Evolutionary conservation across 345 rosid genomes (phyloP).

Genomic region (Populus alba): DNA sequence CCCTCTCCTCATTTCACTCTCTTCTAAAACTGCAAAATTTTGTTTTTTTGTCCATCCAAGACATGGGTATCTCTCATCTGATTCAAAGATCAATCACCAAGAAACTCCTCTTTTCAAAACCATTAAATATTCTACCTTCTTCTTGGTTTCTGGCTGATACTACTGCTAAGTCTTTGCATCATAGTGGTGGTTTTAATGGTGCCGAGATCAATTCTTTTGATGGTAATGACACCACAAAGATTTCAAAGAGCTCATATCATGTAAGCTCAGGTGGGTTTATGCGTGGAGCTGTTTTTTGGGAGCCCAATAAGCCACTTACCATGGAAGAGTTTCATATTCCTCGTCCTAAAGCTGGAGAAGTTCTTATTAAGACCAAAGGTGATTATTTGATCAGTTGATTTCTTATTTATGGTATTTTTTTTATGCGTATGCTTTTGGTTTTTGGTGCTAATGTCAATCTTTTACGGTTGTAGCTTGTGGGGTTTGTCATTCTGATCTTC

Average conservation of each 20-base stretch:
- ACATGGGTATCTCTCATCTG: not conserved
- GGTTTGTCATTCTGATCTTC: conserved; percentile 97
- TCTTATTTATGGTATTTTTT: not conserved
- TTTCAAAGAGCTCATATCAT: conserved; percentile 38
- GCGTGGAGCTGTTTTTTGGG: conserved; percentile 83
- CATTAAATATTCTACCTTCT: not conserved
- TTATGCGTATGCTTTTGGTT: not conserved
- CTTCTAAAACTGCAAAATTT: not conserved
- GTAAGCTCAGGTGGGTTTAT: conserved; percentile 75
- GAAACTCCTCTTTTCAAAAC: not conserved
- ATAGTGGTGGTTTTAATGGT: not conserved
- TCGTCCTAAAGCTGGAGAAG: conserved; percentile 73
- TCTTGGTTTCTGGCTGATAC: not conserved
- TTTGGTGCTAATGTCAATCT: not conserved
- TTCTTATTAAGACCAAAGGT: conserved; percentile 88
- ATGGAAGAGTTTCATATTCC: conserved; percentile 86
- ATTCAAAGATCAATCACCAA: not conserved
- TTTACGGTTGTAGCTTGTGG: conserved; percentile 60
- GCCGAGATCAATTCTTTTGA: not conserved
- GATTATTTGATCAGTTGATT: not conserved
- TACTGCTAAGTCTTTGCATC: not conserved
- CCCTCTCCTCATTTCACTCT: not conserved
- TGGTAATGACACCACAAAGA: not conserved
- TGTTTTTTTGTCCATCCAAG: not conserved
- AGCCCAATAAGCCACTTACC: conserved; percentile 65